Percentiles rank a stretch among this genome's conserved stretches.
These are phyloP conservation scores for Cytospora paraplurivora DNA, from an alignment of 2,329 filamentous ascomycete species.

Conservation along the genomic window DNA sequence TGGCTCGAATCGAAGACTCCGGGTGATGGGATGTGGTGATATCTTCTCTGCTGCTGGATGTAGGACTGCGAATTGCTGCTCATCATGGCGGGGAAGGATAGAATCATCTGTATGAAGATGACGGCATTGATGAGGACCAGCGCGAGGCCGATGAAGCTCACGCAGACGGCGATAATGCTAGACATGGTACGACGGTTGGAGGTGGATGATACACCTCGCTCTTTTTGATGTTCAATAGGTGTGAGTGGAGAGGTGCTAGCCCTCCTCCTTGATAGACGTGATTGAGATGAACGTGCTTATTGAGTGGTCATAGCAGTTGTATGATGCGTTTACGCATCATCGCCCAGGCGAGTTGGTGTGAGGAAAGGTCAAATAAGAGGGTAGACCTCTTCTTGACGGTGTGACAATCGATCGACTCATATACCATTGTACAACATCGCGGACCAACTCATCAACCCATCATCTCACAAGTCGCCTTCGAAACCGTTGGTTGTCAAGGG, in stretches of 20 bases:
- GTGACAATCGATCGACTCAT: slow-evolving; percentile 8
- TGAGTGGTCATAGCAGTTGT: slow-evolving; percentile 14
- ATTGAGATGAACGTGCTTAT: slow-evolving; percentile 6
- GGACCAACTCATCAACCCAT: background rate
- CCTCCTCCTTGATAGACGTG: background rate
- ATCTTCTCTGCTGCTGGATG: slow-evolving; percentile 26
- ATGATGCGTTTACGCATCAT: slow-evolving; percentile 12
- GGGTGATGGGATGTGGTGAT: slow-evolving; percentile 22
- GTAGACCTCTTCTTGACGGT: background rate
- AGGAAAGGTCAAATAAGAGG: slow-evolving; percentile 8
- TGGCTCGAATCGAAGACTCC: slow-evolving; percentile 4
- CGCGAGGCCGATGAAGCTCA: slow-evolving; percentile 26
- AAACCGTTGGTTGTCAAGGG: background rate
- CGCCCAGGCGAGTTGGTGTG: background rate
- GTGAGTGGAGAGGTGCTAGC: background rate
- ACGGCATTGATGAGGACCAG: slow-evolving; percentile 21
- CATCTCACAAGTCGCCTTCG: background rate
- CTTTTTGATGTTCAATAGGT: background rate
- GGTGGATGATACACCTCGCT: background rate
- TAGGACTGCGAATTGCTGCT: slow-evolving; percentile 29
- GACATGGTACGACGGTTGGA: slow-evolving; percentile 14
- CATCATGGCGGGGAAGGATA: slow-evolving; percentile 28
- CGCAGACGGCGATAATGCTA: slow-evolving; percentile 27
- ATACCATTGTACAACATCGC: slow-evolving; percentile 8
- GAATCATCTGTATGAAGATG: slow-evolving; percentile 27